These are phyloP conservation scores for Curvularia sp. DNA, from an alignment of 2,329 filamentous ascomycete genomes.

Conservation along the genomic window DNA sequence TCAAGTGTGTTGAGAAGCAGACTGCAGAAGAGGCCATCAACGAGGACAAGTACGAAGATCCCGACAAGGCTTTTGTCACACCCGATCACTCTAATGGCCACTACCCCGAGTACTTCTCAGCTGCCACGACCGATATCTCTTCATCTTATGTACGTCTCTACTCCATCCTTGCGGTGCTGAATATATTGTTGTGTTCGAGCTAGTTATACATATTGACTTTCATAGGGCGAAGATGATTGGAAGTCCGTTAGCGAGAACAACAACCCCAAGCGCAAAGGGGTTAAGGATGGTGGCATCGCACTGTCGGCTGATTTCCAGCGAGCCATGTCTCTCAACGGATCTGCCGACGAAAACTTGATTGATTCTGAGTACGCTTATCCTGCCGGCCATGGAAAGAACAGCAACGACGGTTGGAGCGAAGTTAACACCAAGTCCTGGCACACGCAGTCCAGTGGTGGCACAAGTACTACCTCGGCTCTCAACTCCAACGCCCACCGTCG, in stretches of 20 bases:
- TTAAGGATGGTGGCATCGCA: slow-evolving; percentile 23
- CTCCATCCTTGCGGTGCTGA: background rate
- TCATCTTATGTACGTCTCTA: slow-evolving; percentile 33
- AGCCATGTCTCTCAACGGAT: slow-evolving; percentile 24
- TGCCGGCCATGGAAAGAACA: slow-evolving; percentile 5
- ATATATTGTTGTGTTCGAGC: background rate
- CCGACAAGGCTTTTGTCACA: slow-evolving; percentile 29
- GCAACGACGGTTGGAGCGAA: slow-evolving; percentile 23
- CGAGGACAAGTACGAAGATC: slow-evolving; percentile 44
- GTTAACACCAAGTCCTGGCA: slow-evolving; percentile 36
- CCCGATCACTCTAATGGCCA: slow-evolving; percentile 22
- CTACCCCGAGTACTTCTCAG: slow-evolving; percentile 34
- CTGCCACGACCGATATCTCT: slow-evolving; percentile 13
- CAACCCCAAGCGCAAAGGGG: slow-evolving; percentile 5
- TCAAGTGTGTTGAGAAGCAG: slow-evolving; percentile 39
- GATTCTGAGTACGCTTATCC: slow-evolving; percentile 26
- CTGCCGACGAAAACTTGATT: slow-evolving; percentile 28
- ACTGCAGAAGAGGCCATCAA: slow-evolving; percentile 34
- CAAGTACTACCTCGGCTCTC: slow-evolving; percentile 27
- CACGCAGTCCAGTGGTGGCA: slow-evolving; percentile 21
- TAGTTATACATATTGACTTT: slow-evolving; percentile 11
- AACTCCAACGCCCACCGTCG: slow-evolving; percentile 30
- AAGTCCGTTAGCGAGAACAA: slow-evolving; percentile 13
- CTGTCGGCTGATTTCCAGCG: slow-evolving; percentile 27
- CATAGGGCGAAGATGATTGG: slow-evolving; percentile 24